Evolutionary conservation across 257 asterid species (phyloP).

Genomic region (Capsicum pubescens): DNA sequence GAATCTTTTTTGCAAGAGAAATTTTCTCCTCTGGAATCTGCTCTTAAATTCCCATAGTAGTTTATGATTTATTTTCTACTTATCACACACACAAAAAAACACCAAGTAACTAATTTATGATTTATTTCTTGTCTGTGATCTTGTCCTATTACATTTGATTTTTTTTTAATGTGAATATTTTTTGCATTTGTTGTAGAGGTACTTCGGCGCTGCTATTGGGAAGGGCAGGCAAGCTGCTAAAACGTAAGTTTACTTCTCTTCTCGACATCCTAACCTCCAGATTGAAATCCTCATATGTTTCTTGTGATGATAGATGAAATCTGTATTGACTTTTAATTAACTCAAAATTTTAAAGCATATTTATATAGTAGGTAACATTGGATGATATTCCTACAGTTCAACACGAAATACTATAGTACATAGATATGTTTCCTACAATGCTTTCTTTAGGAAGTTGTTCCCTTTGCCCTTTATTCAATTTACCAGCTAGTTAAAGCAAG

Average conservation of each 20-base stretch:
- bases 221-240: slow-evolving; percentile 98
- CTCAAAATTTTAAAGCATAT: background rate
- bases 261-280: background rate
- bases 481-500: background rate
- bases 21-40: background rate
- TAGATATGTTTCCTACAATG: background rate
- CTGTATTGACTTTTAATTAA: background rate
- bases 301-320: slow-evolving; percentile 3
- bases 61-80: background rate
- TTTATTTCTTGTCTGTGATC: background rate
- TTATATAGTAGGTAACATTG: too few relatives aligned
- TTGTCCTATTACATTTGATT: background rate
- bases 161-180: slow-evolving; percentile 1
- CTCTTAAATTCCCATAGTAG: background rate
- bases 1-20: background rate
- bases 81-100: background rate
- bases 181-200: slow-evolving; percentile 57
- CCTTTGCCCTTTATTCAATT: background rate
- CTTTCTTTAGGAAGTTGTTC: background rate
- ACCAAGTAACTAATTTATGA: background rate
- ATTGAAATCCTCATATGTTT: background rate
- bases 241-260: slow-evolving; percentile 59
- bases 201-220: slow-evolving; percentile 95
- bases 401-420: background rate
- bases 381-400: background rate